These are phyloP conservation scores for Hygrocybe coccinea DNA, from an alignment of 768 basidiomycete genomes.

Conservation along the genomic window DNA sequence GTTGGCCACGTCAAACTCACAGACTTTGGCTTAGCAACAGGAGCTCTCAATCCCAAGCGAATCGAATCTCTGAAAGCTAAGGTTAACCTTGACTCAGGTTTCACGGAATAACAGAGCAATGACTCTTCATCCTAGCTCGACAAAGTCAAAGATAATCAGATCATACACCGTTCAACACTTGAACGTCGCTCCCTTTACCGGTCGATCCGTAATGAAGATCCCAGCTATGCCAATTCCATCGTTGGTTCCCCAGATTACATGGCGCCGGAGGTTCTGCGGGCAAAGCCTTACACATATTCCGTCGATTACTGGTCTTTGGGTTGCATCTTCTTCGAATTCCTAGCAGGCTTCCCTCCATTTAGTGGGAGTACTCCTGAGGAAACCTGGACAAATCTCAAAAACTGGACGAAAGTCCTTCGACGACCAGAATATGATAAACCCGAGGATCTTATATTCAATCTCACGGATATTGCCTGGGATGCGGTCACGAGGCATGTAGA, in stretches of 20 bases:
- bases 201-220: slow-evolving; percentile 83
- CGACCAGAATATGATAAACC: slow-evolving; percentile 93
- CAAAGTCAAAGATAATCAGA: slow-evolving; percentile 89
- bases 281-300: slow-evolving; percentile 90
- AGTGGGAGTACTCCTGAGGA: slow-evolving; percentile 93
- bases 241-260: slow-evolving; percentile 99
- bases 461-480: slow-evolving; percentile 91
- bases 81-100: slow-evolving; percentile 38
- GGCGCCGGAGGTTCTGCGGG: slow-evolving; percentile 90
- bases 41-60: slow-evolving; percentile 87
- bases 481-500: slow-evolving; percentile 71
- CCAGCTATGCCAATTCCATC: slow-evolving; percentile 93
- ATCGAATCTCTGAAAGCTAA: slow-evolving; percentile 94
- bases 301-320: slow-evolving; percentile 99
- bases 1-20: slow-evolving; percentile 96
- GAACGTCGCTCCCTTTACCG: slow-evolving; percentile 94
- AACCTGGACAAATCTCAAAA: slow-evolving; percentile 98
- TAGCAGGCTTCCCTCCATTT: slow-evolving; percentile 97
- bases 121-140: slow-evolving; percentile 59
- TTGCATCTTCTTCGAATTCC: slow-evolving; percentile 95
- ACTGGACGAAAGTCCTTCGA: slow-evolving; percentile 90
- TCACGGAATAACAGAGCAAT: background rate
- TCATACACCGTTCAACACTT: slow-evolving; percentile 86
- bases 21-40: slow-evolving; percentile 96
- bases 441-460: slow-evolving; percentile 95